A percentile compares a stretch with the other conserved stretches of the same genome.
Conservation (phyloP, 495 filamentous ascomycete genomes). For the Podospora comata region DNA sequence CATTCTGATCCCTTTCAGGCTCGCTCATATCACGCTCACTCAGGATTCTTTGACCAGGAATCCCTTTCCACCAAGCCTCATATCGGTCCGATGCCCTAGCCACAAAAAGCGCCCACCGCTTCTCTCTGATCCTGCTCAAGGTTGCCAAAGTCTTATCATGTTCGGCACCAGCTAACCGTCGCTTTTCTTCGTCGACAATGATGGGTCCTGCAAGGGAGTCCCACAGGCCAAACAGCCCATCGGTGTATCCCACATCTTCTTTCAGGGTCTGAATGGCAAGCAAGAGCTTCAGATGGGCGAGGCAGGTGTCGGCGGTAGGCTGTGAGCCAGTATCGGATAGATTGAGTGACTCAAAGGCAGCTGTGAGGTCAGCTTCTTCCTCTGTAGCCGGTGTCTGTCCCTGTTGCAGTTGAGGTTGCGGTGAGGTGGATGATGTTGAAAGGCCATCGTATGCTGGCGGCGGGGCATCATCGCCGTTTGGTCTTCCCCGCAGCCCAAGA, state of each 20-base stretch:
- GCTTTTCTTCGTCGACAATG: slow-evolving; percentile 21
- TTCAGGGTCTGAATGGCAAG: slow-evolving; percentile 65
- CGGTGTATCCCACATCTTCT: slow-evolving; percentile 59
- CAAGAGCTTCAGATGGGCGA: slow-evolving; percentile 76
- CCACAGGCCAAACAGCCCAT: slow-evolving; percentile 63
- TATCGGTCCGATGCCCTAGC: slow-evolving; percentile 72
- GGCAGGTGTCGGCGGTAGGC: slow-evolving; percentile 48
- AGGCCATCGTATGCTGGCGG: slow-evolving; percentile 12
- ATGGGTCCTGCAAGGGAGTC: slow-evolving; percentile 46
- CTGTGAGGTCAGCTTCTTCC: slow-evolving; percentile 33
- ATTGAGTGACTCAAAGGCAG: slow-evolving; percentile 42
- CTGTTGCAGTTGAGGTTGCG: neutral
- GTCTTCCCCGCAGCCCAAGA: neutral
- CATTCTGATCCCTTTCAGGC: neutral
- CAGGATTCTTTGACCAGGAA: slow-evolving; percentile 31
- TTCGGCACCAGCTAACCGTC: slow-evolving; percentile 16
- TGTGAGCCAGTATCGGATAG: slow-evolving; percentile 27
- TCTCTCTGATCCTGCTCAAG: slow-evolving; percentile 61
- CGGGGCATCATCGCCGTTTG: slow-evolving; percentile 4
- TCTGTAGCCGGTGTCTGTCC: neutral
- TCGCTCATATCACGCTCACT: slow-evolving; percentile 34
- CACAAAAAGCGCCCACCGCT: slow-evolving; percentile 76
- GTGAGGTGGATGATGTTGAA: neutral
- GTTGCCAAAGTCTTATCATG: slow-evolving; percentile 30
- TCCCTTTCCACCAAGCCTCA: slow-evolving; percentile 62